phyloP scores from a whole-genome alignment of 768 basidiomycete species.

The Russula dissimulans region DNA sequence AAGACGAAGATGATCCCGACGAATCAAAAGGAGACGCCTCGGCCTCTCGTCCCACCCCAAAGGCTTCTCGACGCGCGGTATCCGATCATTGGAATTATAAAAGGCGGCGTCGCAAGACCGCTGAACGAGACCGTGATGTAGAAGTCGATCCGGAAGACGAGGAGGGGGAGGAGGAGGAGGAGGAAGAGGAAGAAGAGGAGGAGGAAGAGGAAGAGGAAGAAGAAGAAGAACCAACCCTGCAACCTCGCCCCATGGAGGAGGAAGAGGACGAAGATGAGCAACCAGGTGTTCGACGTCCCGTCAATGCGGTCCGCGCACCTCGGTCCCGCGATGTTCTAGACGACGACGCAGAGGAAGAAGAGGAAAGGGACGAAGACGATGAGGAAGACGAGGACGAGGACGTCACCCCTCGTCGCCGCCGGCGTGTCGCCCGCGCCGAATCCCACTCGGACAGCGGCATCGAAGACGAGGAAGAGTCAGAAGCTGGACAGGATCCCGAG shows the following conservation, averaged over 20 bases:
- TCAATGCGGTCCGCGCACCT: slow-evolving; percentile 18
- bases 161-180: slow-evolving; percentile 41
- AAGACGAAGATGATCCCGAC: slow-evolving; percentile 19
- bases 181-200: slow-evolving; percentile 37
- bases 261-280: slow-evolving; percentile 34
- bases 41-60: slow-evolving; percentile 20
- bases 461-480: slow-evolving; percentile 22
- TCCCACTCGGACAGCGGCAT: slow-evolving; percentile 15
- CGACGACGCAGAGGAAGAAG: slow-evolving; percentile 22
- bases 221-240: slow-evolving; percentile 28
- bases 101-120: slow-evolving; percentile 20
- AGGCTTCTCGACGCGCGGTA: slow-evolving; percentile 58
- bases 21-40: slow-evolving; percentile 19
- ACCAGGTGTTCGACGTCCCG: slow-evolving; percentile 13
- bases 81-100: slow-evolving; percentile 67
- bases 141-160: slow-evolving; percentile 31
- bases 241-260: slow-evolving; percentile 32
- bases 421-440: slow-evolving; percentile 10
- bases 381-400: slow-evolving; percentile 15
- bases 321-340: slow-evolving; percentile 14
- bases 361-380: slow-evolving; percentile 20
- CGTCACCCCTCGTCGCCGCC: slow-evolving; percentile 14
- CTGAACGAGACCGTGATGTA: slow-evolving; percentile 28
- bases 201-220: slow-evolving; percentile 38
- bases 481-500: slow-evolving; percentile 22